These are phyloP conservation scores for Polyporus tsugae DNA, from an alignment of 1,284 basidiomycete genomes.

Conservation along the genomic window DNA sequence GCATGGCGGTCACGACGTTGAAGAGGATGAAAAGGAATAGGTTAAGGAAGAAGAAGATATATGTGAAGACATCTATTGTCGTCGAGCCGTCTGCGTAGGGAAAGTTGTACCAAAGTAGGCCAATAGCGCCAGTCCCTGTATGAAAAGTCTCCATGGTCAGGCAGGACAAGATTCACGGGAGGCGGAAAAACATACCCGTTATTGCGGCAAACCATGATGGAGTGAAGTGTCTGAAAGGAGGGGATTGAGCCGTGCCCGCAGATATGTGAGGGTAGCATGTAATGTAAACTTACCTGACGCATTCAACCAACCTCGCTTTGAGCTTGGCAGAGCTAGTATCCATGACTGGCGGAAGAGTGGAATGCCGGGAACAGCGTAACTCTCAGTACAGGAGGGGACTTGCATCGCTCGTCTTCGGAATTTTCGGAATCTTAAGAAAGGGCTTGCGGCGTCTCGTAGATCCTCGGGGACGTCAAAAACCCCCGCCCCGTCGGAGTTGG, in stretches of 20 bases:
- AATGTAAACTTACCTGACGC: slow-evolving; percentile 30
- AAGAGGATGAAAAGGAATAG: slow-evolving; percentile 60
- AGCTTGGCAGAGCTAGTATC: not conserved
- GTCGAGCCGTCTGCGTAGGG: slow-evolving; percentile 46
- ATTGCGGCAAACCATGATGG: slow-evolving; percentile 56
- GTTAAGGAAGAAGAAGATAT: slow-evolving; percentile 63
- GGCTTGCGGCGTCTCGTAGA: not conserved
- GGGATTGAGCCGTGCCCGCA: not conserved
- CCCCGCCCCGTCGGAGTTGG: slow-evolving; percentile 6
- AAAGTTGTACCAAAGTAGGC: slow-evolving; percentile 48
- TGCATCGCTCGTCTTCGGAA: not conserved
- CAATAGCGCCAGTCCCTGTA: slow-evolving; percentile 50
- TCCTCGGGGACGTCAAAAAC: not conserved
- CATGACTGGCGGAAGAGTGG: not conserved
- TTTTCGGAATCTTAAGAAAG: not conserved
- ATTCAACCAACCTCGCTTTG: slow-evolving; percentile 12
- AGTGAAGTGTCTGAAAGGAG: slow-evolving; percentile 49
- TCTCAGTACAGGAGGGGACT: not conserved
- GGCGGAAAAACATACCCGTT: slow-evolving; percentile 35
- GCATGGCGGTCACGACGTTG: slow-evolving; percentile 45
- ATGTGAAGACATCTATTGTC: slow-evolving; percentile 43
- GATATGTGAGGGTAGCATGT: not conserved
- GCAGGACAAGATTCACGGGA: too few species aligned
- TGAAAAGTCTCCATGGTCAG: not conserved
- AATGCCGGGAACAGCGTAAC: not conserved